These are phyloP conservation scores for Coniferiporia sulphurascens DNA, from an alignment of 1,284 basidiomycete species.

Conservation along the genomic window DNA sequence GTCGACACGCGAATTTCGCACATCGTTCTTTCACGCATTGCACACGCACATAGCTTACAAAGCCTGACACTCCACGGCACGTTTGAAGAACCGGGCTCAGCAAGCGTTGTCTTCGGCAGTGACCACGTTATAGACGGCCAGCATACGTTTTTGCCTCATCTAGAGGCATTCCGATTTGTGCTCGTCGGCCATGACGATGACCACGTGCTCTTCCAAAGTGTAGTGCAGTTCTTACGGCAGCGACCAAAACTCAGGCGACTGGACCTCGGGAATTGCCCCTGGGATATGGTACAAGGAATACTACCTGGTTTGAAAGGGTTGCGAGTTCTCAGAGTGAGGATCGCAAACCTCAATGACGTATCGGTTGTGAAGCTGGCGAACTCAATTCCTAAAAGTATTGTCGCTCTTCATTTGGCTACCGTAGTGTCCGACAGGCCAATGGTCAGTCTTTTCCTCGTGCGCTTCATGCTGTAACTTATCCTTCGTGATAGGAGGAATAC, in stretches of 20 bases:
- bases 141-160: slow-evolving; percentile 57
- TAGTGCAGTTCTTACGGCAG: slow-evolving; percentile 47
- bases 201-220: slow-evolving; percentile 43
- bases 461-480: neutral
- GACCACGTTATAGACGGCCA: slow-evolving; percentile 53
- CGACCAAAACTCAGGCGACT: slow-evolving; percentile 46
- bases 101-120: slow-evolving; percentile 55
- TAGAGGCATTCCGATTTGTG: slow-evolving; percentile 56
- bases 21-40: slow-evolving; percentile 54
- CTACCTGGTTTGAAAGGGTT: slow-evolving; percentile 46
- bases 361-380: slow-evolving; percentile 37
- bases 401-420: slow-evolving; percentile 48
- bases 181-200: slow-evolving; percentile 60
- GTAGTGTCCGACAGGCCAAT: slow-evolving; percentile 44
- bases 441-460: slow-evolving; percentile 31
- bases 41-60: slow-evolving; percentile 52
- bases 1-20: slow-evolving; percentile 62
- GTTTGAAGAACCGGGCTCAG: slow-evolving; percentile 52
- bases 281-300: slow-evolving; percentile 49
- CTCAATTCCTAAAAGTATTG: slow-evolving; percentile 44
- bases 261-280: slow-evolving; percentile 59
- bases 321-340: slow-evolving; percentile 50
- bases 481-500: slow-evolving; percentile 41
- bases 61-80: slow-evolving; percentile 60
- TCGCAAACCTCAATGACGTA: slow-evolving; percentile 40